A percentile compares a stretch with the other conserved stretches of the same genome.
These are phyloP conservation scores for Xanthoconium stramineum DNA, from an alignment of 768 basidiomycete genomes.

Conservation along the genomic window DNA sequence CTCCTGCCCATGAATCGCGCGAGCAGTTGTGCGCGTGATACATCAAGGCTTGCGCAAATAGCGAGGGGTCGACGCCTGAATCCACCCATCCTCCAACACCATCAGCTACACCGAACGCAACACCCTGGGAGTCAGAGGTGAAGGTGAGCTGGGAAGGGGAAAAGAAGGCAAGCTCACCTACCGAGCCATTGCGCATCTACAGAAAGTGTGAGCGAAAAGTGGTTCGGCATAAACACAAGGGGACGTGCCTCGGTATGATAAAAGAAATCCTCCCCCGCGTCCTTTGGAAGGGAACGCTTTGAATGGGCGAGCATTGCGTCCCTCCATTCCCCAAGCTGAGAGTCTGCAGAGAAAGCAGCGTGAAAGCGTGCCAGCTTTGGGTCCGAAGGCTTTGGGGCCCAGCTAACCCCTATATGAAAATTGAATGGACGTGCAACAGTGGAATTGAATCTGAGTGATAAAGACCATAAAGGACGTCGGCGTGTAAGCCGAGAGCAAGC, in stretches of 20 bases:
- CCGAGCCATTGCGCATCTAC: slow-evolving; percentile 78
- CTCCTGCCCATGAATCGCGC: slow-evolving; percentile 73
- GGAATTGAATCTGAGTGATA: slow-evolving; percentile 18
- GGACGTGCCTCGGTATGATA: slow-evolving; percentile 64
- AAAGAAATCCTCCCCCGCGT: slow-evolving; percentile 61
- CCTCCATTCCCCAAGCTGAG: slow-evolving; percentile 65
- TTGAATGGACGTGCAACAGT: slow-evolving; percentile 50
- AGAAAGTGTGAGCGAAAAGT: slow-evolving; percentile 3
- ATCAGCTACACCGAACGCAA: slow-evolving; percentile 84
- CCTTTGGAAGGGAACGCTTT: slow-evolving; percentile 36
- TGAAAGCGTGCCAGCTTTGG: slow-evolving; percentile 33
- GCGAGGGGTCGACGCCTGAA: slow-evolving; percentile 78
- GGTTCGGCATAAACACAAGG: neutral
- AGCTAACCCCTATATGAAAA: slow-evolving; percentile 76
- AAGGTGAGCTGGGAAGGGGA: slow-evolving; percentile 23
- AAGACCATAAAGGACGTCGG: neutral
- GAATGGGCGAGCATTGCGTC: slow-evolving; percentile 54
- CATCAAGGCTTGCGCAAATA: slow-evolving; percentile 91
- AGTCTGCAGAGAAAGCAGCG: slow-evolving; percentile 55
- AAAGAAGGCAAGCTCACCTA: slow-evolving; percentile 39
- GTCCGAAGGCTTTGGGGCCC: slow-evolving; percentile 67
- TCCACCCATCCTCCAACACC: slow-evolving; percentile 93
- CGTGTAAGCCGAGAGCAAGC: slow-evolving; percentile 1
- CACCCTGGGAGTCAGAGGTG: slow-evolving; percentile 45
- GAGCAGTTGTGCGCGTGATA: slow-evolving; percentile 77